phyloP scores from a whole-genome alignment of 164 flowering plant species.

The Akebia trifoliata region DNA sequence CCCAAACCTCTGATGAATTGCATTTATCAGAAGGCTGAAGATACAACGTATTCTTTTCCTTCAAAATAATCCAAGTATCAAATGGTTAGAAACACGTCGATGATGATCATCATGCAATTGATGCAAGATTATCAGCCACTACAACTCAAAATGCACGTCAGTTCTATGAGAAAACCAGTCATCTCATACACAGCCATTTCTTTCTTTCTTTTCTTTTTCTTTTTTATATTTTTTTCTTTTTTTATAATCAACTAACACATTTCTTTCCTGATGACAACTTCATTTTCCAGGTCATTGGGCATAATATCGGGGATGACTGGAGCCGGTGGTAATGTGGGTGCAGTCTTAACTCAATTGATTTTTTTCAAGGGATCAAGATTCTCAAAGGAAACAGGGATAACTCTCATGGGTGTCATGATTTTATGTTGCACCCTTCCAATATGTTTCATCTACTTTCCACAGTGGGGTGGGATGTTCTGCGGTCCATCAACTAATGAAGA shows the following conservation, averaged over 20 bases:
- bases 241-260: neutral
- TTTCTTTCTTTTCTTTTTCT: neutral
- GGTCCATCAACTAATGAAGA: conserved; percentile 47
- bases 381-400: conserved; percentile 68
- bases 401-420: conserved; percentile 86
- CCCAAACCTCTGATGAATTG: too few species aligned
- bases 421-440: conserved; percentile 63
- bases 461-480: conserved; percentile 89
- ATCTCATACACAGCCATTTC: too few species aligned
- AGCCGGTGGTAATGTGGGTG: conserved; percentile 87
- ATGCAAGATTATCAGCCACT: too few species aligned
- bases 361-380: conserved; percentile 76
- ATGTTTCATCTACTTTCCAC: conserved; percentile 69
- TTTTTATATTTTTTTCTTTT: neutral
- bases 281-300: conserved; percentile 64
- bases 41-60: too few species aligned
- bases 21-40: too few species aligned
- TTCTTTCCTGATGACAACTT: neutral
- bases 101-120: too few species aligned
- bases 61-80: too few species aligned
- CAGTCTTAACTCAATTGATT: conserved; percentile 74
- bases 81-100: too few species aligned
- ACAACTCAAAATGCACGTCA: too few species aligned
- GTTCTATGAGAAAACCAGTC: too few species aligned
- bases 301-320: conserved; percentile 93